A percentile compares a stretch with the other conserved stretches of the same genome.
Evolutionary conservation across 2,329 filamentous ascomycete species (phyloP).

Genomic region (Fusarium musae): DNA sequence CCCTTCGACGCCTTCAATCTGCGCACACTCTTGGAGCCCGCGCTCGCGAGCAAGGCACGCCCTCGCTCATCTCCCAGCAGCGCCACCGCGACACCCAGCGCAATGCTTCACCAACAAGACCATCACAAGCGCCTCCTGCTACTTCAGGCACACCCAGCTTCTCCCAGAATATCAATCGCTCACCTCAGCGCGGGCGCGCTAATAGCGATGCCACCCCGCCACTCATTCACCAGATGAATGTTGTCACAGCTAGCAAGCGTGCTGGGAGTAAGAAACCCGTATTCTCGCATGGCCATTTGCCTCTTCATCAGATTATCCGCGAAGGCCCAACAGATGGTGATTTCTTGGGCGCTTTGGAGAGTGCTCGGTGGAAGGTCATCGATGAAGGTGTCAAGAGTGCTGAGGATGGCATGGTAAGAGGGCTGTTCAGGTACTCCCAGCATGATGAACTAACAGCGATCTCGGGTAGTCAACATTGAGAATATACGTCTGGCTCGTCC

Average conservation of each 20-base stretch:
- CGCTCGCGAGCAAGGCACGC: slow-evolving; percentile 59
- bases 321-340: slow-evolving; percentile 83
- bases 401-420: slow-evolving; percentile 80
- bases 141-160: slow-evolving; percentile 10
- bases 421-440: not conserved
- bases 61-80: slow-evolving; percentile 73
- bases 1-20: slow-evolving; percentile 79
- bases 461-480: slow-evolving; percentile 80
- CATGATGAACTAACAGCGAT: not conserved
- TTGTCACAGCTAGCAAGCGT: slow-evolving; percentile 50
- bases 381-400: slow-evolving; percentile 82
- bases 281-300: slow-evolving; percentile 65
- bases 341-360: slow-evolving; percentile 72
- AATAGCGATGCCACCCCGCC: slow-evolving; percentile 75
- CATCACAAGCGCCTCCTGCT: slow-evolving; percentile 17
- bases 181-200: slow-evolving; percentile 70
- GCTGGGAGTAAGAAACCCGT: slow-evolving; percentile 56
- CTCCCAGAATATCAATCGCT: slow-evolving; percentile 48
- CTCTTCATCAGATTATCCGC: slow-evolving; percentile 79
- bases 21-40: slow-evolving; percentile 75
- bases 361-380: slow-evolving; percentile 77
- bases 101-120: slow-evolving; percentile 49
- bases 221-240: slow-evolving; percentile 52
- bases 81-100: slow-evolving; percentile 60
- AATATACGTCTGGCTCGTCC: slow-evolving; percentile 95